phyloP scores from a whole-genome alignment of 2,329 filamentous ascomycete species.

The Colletotrichum aenigma region DNA sequence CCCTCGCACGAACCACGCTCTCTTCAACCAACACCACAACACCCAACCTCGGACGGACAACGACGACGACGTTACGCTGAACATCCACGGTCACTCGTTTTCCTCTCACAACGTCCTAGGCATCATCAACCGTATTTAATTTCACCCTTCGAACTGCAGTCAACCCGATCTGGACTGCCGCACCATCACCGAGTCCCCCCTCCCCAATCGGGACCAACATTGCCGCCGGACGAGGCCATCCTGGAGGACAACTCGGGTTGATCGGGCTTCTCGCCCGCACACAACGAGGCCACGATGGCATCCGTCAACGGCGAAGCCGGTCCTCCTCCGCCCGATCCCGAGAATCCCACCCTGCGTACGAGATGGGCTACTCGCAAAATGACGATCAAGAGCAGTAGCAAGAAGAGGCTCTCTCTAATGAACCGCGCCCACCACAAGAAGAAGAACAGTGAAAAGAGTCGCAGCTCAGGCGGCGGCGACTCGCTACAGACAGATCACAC shows the following conservation, averaged over 20 bases:
- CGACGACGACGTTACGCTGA: conserved; percentile 16
- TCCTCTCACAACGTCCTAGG: not conserved
- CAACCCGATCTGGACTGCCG: not conserved
- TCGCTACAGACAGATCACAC: conserved; percentile 24
- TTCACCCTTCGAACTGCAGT: not conserved
- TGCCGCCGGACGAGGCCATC: conserved; percentile 35
- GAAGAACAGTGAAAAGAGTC: conserved; percentile 72
- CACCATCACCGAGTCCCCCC: not conserved
- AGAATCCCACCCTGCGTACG: conserved; percentile 68
- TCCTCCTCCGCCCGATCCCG: conserved; percentile 48
- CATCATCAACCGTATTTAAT: not conserved
- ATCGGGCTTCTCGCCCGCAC: conserved; percentile 35
- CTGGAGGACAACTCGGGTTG: conserved; percentile 45
- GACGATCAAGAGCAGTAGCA: conserved; percentile 73
- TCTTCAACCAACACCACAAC: conserved; percentile 14
- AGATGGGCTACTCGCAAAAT: conserved; percentile 96
- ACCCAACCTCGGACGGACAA: conserved; percentile 14
- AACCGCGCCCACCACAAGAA: conserved; percentile 73
- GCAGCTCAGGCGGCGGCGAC: conserved; percentile 43
- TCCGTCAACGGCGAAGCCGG: conserved; percentile 26
- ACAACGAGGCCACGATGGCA: conserved; percentile 28
- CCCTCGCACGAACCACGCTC: conserved; percentile 20
- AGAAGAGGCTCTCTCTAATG: conserved; percentile 84
- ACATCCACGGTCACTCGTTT: conserved; percentile 17
- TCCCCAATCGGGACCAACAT: conserved; percentile 11